Percentiles rank a stretch among this genome's conserved stretches.
Conservation (phyloP, 2,329 filamentous ascomycete species). For the Colletotrichum melonis region DNA sequence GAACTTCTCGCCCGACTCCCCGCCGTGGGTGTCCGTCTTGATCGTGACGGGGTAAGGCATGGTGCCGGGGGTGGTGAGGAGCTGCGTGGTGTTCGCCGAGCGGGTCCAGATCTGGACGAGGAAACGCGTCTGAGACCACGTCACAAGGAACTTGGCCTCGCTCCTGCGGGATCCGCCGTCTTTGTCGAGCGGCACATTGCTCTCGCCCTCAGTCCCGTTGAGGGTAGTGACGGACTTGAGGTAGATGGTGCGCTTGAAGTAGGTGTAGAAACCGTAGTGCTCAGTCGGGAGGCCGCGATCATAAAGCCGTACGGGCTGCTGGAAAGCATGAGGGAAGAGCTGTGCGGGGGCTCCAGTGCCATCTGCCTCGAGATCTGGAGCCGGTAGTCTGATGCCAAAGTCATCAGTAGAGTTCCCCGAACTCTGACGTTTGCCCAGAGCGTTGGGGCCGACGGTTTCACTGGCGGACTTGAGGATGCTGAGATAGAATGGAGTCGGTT, state of each 20-base stretch:
- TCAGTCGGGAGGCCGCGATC: constrained; percentile 84
- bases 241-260: constrained; percentile 90
- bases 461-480: constrained; percentile 69
- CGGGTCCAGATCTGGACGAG: constrained; percentile 76
- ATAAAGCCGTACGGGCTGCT: constrained; percentile 87
- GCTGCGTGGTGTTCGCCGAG: constrained; percentile 53
- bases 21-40: constrained; percentile 72
- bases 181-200: constrained; percentile 58
- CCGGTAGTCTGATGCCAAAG: constrained; percentile 60
- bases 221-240: constrained; percentile 69
- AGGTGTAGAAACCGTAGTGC: constrained; percentile 94
- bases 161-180: constrained; percentile 65
- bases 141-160: constrained; percentile 67
- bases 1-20: constrained; percentile 62
- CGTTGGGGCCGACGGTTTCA: constrained; percentile 43
- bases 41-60: constrained; percentile 74
- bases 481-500: constrained; percentile 90
- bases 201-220: constrained; percentile 54
- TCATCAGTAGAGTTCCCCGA: constrained; percentile 35
- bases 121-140: constrained; percentile 70
- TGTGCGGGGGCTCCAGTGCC: constrained; percentile 79
- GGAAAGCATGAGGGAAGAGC: constrained; percentile 75
- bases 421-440: constrained; percentile 43
- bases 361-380: constrained; percentile 71
- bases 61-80: constrained; percentile 62